phyloP scores from a whole-genome alignment of 164 flowering plant genomes.

The Vitis labrusca region DNA sequence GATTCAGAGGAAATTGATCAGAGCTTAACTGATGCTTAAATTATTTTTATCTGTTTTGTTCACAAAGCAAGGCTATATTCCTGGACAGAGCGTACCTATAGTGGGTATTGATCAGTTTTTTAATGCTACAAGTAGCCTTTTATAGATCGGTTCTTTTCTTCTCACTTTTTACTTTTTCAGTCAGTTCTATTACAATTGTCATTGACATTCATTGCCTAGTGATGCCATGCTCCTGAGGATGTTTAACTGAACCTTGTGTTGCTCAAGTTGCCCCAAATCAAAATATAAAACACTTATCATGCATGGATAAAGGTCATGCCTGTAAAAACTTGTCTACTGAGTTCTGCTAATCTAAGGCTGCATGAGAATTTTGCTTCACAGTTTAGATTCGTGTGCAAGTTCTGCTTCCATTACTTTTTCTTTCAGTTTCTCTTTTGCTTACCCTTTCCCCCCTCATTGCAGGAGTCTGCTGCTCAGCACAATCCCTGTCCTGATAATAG shows the following conservation, averaged over 20 bases:
- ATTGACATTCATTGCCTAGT: background rate
- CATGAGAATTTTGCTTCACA: no score
- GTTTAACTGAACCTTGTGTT: background rate
- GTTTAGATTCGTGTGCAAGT: no score
- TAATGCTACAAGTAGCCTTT: no score
- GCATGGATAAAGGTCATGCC: background rate
- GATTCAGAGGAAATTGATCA: no score
- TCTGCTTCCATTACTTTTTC: background rate
- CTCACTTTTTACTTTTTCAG: no score
- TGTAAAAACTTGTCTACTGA: background rate
- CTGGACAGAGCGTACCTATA: no score
- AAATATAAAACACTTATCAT: background rate
- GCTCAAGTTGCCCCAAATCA: background rate
- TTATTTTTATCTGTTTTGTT: no score
- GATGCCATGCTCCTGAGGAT: background rate
- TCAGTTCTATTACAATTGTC: no score
- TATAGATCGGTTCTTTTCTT: no score
- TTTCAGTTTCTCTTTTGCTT: background rate
- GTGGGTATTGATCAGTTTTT: no score
- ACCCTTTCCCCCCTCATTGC: conserved; percentile 13
- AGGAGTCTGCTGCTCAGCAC: conserved; percentile 78
- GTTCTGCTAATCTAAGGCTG: background rate
- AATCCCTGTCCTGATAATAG: conserved; percentile 60
- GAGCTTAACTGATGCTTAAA: no score
- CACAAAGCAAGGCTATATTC: no score